Base-by-base conservation (phyloP, 2,329 filamentous ascomycete species). In the Celoporthe dispersa region DNA sequence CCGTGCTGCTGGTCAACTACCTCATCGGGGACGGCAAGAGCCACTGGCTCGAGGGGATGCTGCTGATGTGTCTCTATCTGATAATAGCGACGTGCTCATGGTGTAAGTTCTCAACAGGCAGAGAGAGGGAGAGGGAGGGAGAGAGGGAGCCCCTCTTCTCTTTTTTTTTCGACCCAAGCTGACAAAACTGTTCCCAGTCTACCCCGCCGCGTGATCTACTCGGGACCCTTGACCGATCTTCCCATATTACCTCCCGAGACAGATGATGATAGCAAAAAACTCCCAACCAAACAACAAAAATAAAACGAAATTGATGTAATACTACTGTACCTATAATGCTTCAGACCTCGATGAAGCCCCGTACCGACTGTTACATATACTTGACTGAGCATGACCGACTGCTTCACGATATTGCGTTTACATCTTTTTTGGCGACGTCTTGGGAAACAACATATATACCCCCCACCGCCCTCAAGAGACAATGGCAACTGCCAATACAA, bases 1-100 rank as follows among this genome's bases (percentile, higher is more conserved):
- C 93, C 1, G 92, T 93, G 0, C 88, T 97, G 57, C 85, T 97
- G 44, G 92, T 94, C 70, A 97, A 97, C 78, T 97, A 97, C 78
- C 81, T 97, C 59, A 93, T 97, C 64, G 86, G 91, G 28, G 93
- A 97, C 75, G 94, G 93, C 39, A 89, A 93, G 78, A 94, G 91
- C 72, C 93, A 95, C 75, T 96, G 93, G 83, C 85, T 95, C 0
- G 93, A 96, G 79, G 93, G 93, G 2, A 88, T 90, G 71, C 81
- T 95, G 70, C 80, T 96, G 44, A 91, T 94, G 66, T 92, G 91
- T 53, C 85, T 93, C 3, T 96, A 96, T 76, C 83, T 91, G 55
- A 96, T 96, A 67, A 94, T 96, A 76, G 92, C 91, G 14, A 83
- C 88, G 14, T 90, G 87, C 75, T 83, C 86, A n/a, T 88, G 85